Evolutionary conservation across 1,284 basidiomycete species (phyloP).

Genomic region (Cryptococcus amylolentus): DNA sequence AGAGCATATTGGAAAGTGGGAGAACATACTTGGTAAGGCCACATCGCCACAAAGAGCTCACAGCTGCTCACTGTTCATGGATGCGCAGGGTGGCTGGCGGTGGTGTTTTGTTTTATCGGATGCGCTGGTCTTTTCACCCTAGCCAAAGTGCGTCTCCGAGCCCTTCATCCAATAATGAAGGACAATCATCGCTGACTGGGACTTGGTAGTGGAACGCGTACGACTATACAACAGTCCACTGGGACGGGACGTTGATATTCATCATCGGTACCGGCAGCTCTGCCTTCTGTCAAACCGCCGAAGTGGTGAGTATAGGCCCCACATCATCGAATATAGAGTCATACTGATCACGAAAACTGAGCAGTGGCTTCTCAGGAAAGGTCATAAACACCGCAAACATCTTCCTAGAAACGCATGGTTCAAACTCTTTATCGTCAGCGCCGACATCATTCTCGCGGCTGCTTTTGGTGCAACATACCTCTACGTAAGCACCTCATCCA

Average conservation of each 20-base stretch:
- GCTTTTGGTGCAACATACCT: conserved; percentile 51
- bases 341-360: not conserved
- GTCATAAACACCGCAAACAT: conserved; percentile 49
- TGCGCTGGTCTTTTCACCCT: conserved; percentile 50
- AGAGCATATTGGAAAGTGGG: conserved; percentile 42
- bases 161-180: not conserved
- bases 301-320: conserved; percentile 45
- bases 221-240: conserved; percentile 51
- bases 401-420: conserved; percentile 51
- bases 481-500: conserved; percentile 23
- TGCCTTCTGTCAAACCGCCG: conserved; percentile 52
- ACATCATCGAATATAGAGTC: too few species aligned
- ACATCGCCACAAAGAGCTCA: not conserved
- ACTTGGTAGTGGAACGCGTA: conserved; percentile 46
- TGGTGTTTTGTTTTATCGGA: conserved; percentile 51
- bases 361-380: conserved; percentile 47
- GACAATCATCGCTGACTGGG: not conserved
- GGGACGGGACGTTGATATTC: conserved; percentile 53
- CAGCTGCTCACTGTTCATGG: not conserved
- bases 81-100: conserved; percentile 46
- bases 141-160: conserved; percentile 36
- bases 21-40: conserved; percentile 40
- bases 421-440: conserved; percentile 50
- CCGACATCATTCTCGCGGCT: conserved; percentile 50
- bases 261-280: conserved; percentile 52